Conservation (phyloP, 2,329 filamentous ascomycete genomes). For the Ploettnerulaceae sp. region DNA sequence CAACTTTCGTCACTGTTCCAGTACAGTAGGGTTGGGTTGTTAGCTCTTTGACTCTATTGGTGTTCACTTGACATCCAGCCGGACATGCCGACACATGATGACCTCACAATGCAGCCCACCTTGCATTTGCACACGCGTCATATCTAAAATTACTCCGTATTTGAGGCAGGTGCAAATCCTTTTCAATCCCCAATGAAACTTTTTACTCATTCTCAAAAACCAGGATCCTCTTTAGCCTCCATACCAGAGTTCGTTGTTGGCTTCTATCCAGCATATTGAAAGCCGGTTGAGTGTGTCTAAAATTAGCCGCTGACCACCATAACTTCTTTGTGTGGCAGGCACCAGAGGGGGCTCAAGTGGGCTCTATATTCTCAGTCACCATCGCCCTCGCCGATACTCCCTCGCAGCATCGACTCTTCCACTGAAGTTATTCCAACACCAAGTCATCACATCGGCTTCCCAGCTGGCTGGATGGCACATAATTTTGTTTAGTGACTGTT, state of each 20-base stretch:
- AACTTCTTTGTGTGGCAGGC: conserved; percentile 4
- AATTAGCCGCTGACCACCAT: conserved; percentile 14
- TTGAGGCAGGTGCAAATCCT: conserved; percentile 8
- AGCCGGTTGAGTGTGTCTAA: conserved; percentile 14
- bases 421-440: too few species aligned
- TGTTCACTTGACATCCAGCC: too few species aligned
- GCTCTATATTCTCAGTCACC: conserved; percentile 8
- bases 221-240: conserved; percentile 13
- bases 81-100: conserved; percentile 12
- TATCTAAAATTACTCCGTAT: conserved; percentile 13
- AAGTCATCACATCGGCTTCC: too few species aligned
- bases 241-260: conserved; percentile 13
- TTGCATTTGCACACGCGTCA: conserved; percentile 15
- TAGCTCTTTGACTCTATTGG: too few species aligned
- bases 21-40: too few species aligned
- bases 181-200: conserved; percentile 8
- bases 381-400: too few species aligned
- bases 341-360: conserved; percentile 8
- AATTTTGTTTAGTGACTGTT: too few species aligned
- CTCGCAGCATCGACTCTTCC: too few species aligned
- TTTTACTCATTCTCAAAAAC: conserved; percentile 12
- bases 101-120: conserved; percentile 14
- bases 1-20: too few species aligned
- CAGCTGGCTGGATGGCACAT: too few species aligned
- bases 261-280: conserved; percentile 17